Base-by-base conservation (phyloP, 2,329 filamentous ascomycete species). In the Chrysoporthe deuterocubensis region DNA sequence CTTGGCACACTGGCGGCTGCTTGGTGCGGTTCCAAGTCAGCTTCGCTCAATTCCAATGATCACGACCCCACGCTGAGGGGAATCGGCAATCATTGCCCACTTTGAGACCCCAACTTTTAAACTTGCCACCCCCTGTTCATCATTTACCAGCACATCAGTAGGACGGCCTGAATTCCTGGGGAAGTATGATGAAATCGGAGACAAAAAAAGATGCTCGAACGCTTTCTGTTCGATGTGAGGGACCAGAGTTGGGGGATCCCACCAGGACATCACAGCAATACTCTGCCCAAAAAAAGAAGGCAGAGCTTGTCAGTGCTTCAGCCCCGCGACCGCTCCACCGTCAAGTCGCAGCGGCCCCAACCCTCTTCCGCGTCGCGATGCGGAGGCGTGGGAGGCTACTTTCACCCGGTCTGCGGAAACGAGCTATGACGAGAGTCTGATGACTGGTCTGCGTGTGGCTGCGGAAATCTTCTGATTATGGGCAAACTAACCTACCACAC, bases 51-150 rank as follows among this genome's bases (percentile, higher is more conserved):
- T 56, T 56, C 40, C 62, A 44, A n/a, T 34, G 43, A 26, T 8
- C 43, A 59, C 34, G 64, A 62, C 32, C 26, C 21, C 54, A 16
- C 43, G 21, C 32, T 37, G 21, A 52, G 26, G 14, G 13, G 44
- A 46, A 56, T 48, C 62, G 58, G 21, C 66, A 58, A 65, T 65
- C 66, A 58, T 34, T 68, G 52, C 57, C 62, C 21, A 43, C 37
- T 54, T 32, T 26, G 4, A 18, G 43, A 46, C 50, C 62, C 65
- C 62, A 16, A 34, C 58, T 68, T 70, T 66, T 42, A 34, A 58
- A 70, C 64, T 70, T 64, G 69, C 69, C 69, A 70, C 69, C 69
- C 62, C 69, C 69, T 70, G 69, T 56, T 44, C 56, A 70, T 69
- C 69, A 56, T 48, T 60, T 44, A 21, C 63, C 56, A 52, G 52